These are phyloP conservation scores for Gossypium turneri DNA, from an alignment of 345 rosid genomes.

Conservation along the genomic window DNA sequence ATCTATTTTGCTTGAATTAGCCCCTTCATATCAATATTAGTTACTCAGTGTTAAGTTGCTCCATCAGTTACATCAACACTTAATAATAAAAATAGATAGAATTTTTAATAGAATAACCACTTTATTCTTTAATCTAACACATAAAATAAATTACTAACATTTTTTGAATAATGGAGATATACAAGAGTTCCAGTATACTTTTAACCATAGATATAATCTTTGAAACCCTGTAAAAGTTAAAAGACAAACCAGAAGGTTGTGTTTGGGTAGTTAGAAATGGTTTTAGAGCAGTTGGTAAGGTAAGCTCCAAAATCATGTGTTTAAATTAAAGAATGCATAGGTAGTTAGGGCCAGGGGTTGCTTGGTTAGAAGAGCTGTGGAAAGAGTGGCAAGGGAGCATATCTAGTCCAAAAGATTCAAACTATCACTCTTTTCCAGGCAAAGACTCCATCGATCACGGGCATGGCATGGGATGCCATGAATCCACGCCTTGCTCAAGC, in stretches of 20 bases:
- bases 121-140: no score
- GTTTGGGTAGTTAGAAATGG: constrained; percentile 14
- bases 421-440: constrained; percentile 18
- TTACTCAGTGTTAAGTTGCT: no score
- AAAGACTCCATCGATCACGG: constrained; percentile 25
- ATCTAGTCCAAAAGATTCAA: background rate
- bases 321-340: background rate
- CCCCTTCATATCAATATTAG: no score
- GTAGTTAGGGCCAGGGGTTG: constrained; percentile 3
- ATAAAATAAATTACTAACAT: no score
- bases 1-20: no score
- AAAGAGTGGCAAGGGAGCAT: background rate
- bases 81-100: no score
- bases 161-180: no score
- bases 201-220: background rate
- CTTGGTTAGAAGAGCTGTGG: background rate
- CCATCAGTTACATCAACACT: no score
- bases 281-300: constrained; percentile 8
- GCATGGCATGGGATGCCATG: background rate
- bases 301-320: background rate
- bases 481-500: constrained; percentile 1
- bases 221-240: constrained; percentile 4
- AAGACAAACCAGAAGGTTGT: background rate
- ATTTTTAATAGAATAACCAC: no score
- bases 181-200: no score